phyloP scores from a whole-genome alignment of 1,284 basidiomycete species.

The Tylopilus sp. region DNA sequence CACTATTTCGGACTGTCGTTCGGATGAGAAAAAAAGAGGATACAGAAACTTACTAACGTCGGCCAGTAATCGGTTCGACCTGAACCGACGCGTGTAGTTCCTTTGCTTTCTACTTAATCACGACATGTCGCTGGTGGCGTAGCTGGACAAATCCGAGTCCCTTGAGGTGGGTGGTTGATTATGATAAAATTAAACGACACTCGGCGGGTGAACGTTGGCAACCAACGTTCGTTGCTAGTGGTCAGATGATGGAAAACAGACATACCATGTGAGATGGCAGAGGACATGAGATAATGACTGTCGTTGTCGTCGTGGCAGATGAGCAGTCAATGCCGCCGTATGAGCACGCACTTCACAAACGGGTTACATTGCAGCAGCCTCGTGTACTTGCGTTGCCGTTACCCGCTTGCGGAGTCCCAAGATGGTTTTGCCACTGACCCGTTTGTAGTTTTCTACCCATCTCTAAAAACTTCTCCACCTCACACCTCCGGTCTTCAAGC shows the following conservation, averaged over 20 bases:
- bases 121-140: constrained; percentile 8
- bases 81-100: constrained; percentile 9
- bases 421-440: constrained; percentile 3
- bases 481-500: constrained; percentile 1
- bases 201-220: background rate
- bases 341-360: constrained; percentile 10
- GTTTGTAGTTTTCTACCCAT: background rate
- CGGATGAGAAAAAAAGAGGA: no score
- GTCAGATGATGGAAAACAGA: background rate
- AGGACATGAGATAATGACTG: constrained; percentile 19
- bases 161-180: background rate
- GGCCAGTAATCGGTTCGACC: background rate
- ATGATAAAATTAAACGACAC: background rate
- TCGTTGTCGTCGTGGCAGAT: constrained; percentile 10
- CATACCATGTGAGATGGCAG: constrained; percentile 9
- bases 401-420: constrained; percentile 23
- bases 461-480: constrained; percentile 1
- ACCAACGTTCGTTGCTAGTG: background rate
- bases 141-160: no score
- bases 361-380: constrained; percentile 20
- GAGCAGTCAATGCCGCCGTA: constrained; percentile 12
- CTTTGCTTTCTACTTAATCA: constrained; percentile 1
- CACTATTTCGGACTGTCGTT: background rate
- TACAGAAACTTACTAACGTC: no score
- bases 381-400: constrained; percentile 22